Evolutionary conservation across 2,329 filamentous ascomycete species (phyloP).

Genomic region (Ceratocystis eucalypticola): DNA sequence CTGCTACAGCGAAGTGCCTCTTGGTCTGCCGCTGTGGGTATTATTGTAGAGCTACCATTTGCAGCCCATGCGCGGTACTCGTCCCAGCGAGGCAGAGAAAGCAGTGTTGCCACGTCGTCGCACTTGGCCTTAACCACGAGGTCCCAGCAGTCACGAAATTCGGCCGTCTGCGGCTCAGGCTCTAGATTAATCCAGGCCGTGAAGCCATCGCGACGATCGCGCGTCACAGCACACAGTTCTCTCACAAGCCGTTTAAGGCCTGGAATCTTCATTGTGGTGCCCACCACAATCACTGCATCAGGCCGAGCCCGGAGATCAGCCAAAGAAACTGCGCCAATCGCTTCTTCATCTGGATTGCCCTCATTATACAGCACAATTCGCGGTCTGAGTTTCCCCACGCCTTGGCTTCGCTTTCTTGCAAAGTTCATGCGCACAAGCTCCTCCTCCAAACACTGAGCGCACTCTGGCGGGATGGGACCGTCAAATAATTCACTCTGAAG

Average conservation of each 20-base stretch:
- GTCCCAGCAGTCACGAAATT: constrained; percentile 90
- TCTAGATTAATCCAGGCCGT: constrained; percentile 94
- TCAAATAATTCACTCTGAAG: constrained; percentile 72
- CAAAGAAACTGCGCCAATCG: constrained; percentile 80
- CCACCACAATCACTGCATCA: constrained; percentile 86
- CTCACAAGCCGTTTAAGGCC: constrained; percentile 80
- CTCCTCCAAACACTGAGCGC: constrained; percentile 56
- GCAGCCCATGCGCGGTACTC: constrained; percentile 20
- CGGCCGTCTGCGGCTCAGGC: constrained; percentile 63
- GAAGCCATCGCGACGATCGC: constrained; percentile 67
- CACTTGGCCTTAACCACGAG: constrained; percentile 75
- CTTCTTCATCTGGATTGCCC: constrained; percentile 88
- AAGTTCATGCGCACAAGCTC: constrained; percentile 63
- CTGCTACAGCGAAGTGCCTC: constrained; percentile 29
- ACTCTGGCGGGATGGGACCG: constrained; percentile 71
- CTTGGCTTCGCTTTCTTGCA: constrained; percentile 81
- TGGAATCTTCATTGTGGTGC: constrained; percentile 89
- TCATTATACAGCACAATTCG: constrained; percentile 97
- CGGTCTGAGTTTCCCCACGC: constrained; percentile 76
- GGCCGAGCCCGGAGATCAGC: constrained; percentile 75
- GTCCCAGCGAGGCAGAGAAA: constrained; percentile 48
- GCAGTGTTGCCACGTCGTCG: constrained; percentile 70
- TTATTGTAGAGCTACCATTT: constrained; percentile 35
- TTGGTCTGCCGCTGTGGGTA: constrained; percentile 32
- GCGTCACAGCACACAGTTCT: constrained; percentile 80